Conservation (phyloP, 257 asterid genomes). For the Echium plantagineum region DNA sequence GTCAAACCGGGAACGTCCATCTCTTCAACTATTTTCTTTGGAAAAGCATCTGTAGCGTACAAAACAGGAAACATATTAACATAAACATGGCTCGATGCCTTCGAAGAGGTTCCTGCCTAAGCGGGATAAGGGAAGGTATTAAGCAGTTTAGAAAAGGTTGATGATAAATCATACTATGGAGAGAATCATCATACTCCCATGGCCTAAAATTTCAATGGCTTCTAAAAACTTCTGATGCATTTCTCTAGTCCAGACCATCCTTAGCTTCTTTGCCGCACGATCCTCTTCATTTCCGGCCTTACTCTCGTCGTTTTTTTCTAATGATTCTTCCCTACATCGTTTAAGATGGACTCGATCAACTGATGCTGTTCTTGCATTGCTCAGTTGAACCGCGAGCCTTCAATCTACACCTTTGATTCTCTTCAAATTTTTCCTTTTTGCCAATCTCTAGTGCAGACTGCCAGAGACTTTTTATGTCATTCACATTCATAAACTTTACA, state of each 20-base stretch:
- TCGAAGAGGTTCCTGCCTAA: too few relatives aligned
- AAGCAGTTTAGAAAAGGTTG: too few relatives aligned
- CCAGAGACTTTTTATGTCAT: conserved; percentile 30
- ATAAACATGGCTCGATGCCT: too few relatives aligned
- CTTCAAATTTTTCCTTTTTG: conserved; percentile 9
- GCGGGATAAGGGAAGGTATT: too few relatives aligned
- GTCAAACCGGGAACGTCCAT: neutral
- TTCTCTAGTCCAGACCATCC: conserved; percentile 54
- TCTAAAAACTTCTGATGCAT: conserved; percentile 53
- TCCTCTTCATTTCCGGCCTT: conserved; percentile 19
- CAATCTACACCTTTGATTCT: conserved; percentile 7
- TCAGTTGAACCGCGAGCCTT: conserved; percentile 13
- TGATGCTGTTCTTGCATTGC: conserved; percentile 8
- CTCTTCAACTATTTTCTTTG: neutral
- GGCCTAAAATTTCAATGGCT: conserved; percentile 40
- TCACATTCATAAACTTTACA: conserved; percentile 15
- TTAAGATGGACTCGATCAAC: conserved; percentile 9
- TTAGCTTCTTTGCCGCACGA: conserved; percentile 29
- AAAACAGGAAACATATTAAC: neutral
- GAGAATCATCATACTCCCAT: conserved; percentile 30
- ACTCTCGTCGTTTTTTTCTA: conserved; percentile 8
- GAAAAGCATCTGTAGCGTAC: neutral
- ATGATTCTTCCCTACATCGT: conserved; percentile 13
- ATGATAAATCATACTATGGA: neutral
- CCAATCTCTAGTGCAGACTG: conserved; percentile 23